Conservation (phyloP, 306 rosid genomes). For the Medicago lupulina region DNA sequence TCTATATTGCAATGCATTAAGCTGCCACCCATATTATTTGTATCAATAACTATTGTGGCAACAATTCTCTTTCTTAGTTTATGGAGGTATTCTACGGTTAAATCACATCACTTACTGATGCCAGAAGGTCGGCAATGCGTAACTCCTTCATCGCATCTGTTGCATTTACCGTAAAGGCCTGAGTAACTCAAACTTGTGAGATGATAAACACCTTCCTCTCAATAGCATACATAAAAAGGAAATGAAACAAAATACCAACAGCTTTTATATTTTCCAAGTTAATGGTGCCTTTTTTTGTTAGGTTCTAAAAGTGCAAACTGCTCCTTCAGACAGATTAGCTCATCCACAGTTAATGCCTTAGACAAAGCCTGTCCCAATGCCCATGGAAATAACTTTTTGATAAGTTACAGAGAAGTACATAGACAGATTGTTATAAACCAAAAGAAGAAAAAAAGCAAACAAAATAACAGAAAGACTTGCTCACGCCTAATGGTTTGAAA, state of each 20-base stretch:
- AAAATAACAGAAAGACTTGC: constrained; percentile 1
- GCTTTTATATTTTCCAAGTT: constrained; percentile 80
- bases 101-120: constrained; percentile 65
- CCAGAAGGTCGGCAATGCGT: constrained; percentile 66
- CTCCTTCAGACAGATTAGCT: constrained; percentile 67
- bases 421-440: background rate
- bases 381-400: constrained; percentile 34
- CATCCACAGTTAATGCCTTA: constrained; percentile 72
- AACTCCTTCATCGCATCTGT: constrained; percentile 96
- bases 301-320: constrained; percentile 84
- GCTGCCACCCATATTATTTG: constrained; percentile 58
- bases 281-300: constrained; percentile 75
- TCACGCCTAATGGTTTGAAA: constrained; percentile 1
- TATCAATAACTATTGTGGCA: constrained; percentile 15
- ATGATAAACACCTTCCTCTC: constrained; percentile 32
- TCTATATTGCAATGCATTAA: constrained; percentile 84
- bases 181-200: constrained; percentile 47
- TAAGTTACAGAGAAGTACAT: constrained; percentile 24
- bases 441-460: constrained; percentile 9
- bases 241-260: constrained; percentile 63
- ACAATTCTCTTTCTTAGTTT: background rate
- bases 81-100: constrained; percentile 13
- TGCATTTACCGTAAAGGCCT: constrained; percentile 79
- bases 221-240: constrained; percentile 16
- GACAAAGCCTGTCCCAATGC: constrained; percentile 76